Percentiles rank a stretch among this genome's conserved stretches.
Conservation (phyloP, 768 basidiomycete genomes). For the Clathrus columnatus region DNA sequence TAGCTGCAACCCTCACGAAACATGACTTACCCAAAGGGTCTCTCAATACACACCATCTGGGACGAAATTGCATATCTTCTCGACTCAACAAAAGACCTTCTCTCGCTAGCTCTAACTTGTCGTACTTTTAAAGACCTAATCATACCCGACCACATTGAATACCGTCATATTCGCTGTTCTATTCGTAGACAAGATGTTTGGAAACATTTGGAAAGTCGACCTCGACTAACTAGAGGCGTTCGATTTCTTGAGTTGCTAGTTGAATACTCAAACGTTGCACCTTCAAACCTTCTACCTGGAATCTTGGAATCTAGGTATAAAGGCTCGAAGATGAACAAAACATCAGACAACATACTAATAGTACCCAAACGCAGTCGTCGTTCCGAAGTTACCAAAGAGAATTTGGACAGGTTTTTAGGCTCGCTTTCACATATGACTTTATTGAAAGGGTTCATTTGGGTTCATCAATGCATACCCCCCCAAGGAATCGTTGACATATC, state of each 20-base stretch:
- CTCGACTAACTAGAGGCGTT: not conserved
- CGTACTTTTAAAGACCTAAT: not conserved
- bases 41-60: not conserved
- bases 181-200: not conserved
- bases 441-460: not conserved
- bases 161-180: not conserved
- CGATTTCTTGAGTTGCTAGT: not conserved
- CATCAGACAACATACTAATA: too few species aligned
- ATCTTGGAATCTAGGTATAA: not conserved
- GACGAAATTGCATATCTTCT: not conserved
- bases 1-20: too few species aligned
- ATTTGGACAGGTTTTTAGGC: not conserved
- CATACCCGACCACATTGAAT: not conserved
- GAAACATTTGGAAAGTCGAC: not conserved
- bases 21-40: not conserved
- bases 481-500: not conserved
- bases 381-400: not conserved
- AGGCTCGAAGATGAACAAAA: too few species aligned
- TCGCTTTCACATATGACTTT: not conserved
- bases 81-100: not conserved
- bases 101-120: not conserved
- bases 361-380: too few species aligned
- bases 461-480: not conserved
- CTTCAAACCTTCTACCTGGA: not conserved
- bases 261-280: too few species aligned